A percentile compares a stretch with the other conserved stretches of the same genome.
These are phyloP conservation scores for Saitozyma sp. DNA, from an alignment of 768 basidiomycete species.

Conservation along the genomic window DNA sequence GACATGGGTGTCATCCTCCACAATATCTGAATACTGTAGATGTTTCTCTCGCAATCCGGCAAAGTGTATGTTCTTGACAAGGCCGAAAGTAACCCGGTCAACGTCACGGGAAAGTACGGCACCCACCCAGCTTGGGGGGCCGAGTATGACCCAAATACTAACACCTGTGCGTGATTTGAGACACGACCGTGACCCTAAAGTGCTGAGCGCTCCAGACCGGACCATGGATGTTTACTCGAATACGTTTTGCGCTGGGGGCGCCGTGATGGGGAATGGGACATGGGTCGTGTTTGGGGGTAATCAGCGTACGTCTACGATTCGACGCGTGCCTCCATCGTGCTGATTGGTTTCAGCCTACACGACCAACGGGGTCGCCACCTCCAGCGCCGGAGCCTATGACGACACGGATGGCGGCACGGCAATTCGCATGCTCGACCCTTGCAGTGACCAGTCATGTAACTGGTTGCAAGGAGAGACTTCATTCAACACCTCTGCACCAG, in stretches of 20 bases:
- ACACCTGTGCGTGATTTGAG: slow-evolving; percentile 47
- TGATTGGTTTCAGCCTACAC: slow-evolving; percentile 30
- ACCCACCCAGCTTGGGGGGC: slow-evolving; percentile 53
- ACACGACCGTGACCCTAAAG: no score
- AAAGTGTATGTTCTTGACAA: slow-evolving; percentile 85
- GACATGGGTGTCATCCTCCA: no score
- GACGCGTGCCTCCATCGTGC: slow-evolving; percentile 57
- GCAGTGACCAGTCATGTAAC: slow-evolving; percentile 39
- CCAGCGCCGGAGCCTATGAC: slow-evolving; percentile 26
- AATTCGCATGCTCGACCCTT: slow-evolving; percentile 38
- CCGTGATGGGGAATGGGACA: slow-evolving; percentile 70
- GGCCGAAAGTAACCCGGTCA: slow-evolving; percentile 20
- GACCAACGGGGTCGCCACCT: not conserved
- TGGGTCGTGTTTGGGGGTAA: slow-evolving; percentile 77
- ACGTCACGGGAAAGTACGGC: slow-evolving; percentile 28
- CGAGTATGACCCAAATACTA: slow-evolving; percentile 62
- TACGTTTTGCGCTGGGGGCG: slow-evolving; percentile 72
- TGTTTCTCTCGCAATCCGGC: slow-evolving; percentile 75
- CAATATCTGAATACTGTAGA: slow-evolving; percentile 60
- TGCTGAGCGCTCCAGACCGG: slow-evolving; percentile 48
- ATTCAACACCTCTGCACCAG: slow-evolving; percentile 17
- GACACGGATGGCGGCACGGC: slow-evolving; percentile 53
- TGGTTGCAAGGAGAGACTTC: slow-evolving; percentile 44
- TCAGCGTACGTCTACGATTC: slow-evolving; percentile 60
- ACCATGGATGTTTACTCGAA: slow-evolving; percentile 78